Percentiles rank a stretch among this genome's conserved stretches.
phyloP scores from a whole-genome alignment of 2,329 filamentous ascomycete species.

The Xylariaceae sp. region DNA sequence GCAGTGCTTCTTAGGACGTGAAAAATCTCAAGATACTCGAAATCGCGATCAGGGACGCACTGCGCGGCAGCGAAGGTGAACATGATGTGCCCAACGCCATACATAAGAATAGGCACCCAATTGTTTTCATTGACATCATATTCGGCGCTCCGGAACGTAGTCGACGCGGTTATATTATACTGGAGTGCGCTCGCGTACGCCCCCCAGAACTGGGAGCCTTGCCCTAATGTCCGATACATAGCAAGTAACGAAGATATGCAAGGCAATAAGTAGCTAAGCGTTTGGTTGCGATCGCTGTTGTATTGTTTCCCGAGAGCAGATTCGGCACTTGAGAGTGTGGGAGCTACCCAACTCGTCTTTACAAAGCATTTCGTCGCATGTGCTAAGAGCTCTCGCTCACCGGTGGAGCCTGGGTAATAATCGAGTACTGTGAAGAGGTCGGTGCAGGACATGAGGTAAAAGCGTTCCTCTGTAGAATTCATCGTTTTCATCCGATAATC shows the following conservation, averaged over 20 bases:
- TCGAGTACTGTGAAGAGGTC: constrained; percentile 6
- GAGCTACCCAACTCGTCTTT: not conserved
- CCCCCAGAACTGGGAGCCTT: not conserved
- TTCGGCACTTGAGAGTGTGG: not conserved
- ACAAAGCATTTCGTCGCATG: constrained; percentile 1
- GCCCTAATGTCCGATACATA: constrained; percentile 27
- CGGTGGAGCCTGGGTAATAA: not conserved
- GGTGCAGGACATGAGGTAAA: constrained; percentile 1
- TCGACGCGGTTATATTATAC: constrained; percentile 36
- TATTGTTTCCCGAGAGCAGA: not conserved
- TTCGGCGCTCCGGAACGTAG: constrained; percentile 66
- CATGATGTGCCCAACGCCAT: constrained; percentile 35
- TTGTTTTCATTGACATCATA: constrained; percentile 70
- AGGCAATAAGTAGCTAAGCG: constrained; percentile 28
- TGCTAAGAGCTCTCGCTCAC: constrained; percentile 14
- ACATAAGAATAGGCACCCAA: constrained; percentile 50
- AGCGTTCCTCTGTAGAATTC: not conserved
- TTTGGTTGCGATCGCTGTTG: constrained; percentile 6
- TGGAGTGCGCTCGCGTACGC: constrained; percentile 27
- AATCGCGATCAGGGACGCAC: constrained; percentile 9
- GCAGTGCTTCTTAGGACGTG: constrained; percentile 31
- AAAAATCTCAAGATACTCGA: constrained; percentile 29
- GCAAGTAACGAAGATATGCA: constrained; percentile 29
- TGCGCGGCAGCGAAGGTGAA: constrained; percentile 33
- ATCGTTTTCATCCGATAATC: not conserved